Base-by-base conservation (phyloP, 1,139 yeast genomes). In the Taphrina deformans region DNA sequence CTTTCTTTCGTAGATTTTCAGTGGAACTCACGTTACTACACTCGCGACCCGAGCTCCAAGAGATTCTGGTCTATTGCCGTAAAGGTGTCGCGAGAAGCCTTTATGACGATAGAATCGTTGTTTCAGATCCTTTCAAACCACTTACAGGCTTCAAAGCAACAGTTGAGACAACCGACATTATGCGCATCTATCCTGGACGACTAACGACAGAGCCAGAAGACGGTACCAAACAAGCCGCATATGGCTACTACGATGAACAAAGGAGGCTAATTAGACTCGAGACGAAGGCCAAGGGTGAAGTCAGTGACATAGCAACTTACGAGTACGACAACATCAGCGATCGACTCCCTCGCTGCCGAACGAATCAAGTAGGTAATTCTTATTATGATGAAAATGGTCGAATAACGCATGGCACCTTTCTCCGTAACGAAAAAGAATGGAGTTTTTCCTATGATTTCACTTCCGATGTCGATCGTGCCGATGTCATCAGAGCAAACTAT, bases 31-130 rank as follows among this genome's bases (percentile, higher is more conserved):
- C 58, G 31, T 33, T 53, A 2, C 23, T 53, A 23, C 58, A 53
- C 38, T 53, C 58, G 6, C 29, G 58, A 4, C 58, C 58, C 12
- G 58, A 53, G 33, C 18, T 53, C 5, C 35, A 18, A 14, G 58
- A 53, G 16, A 53, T 53, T 16, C 35, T 53, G 33, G 21, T 10
- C 26, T 53, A 53, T 18, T 53, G 58, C 23, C 58, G 58, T 16
- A 35, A 53, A 24, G 58, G 58, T 14, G 33, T 38, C 6, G 31
- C 29, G 12, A 35, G 58, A n/a, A 21, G 29, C 9, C 46, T 53
- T 14, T 53, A 24, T 40, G 7, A 24, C 14, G 31, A 35, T 16
- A 23, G 46, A 24, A 35, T 53, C 21, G 40, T 38, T 3, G 23
- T 38, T 26, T 21, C 35, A 24, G 48, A 24, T 24, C 58, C 58